These are phyloP conservation scores for Russula emetica DNA, from an alignment of 768 basidiomycete species.

Conservation along the genomic window DNA sequence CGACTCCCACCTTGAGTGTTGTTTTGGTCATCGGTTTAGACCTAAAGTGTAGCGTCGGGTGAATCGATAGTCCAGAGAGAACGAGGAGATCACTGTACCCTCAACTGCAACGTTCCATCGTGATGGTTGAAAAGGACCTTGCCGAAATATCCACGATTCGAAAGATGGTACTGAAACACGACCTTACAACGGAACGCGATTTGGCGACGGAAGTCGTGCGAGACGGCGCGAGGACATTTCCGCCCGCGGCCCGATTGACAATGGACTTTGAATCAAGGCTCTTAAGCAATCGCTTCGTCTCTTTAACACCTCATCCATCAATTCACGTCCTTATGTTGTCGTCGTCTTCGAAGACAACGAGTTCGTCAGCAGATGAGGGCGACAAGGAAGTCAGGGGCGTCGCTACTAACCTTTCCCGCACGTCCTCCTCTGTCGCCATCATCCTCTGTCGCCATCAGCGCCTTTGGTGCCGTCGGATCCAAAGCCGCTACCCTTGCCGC, in stretches of 20 bases:
- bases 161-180: constrained; percentile 77
- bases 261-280: constrained; percentile 41
- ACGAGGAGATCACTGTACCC: constrained; percentile 38
- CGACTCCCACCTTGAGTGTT: constrained; percentile 50
- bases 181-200: constrained; percentile 85
- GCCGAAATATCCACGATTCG: constrained; percentile 83
- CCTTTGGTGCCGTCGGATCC: constrained; percentile 58
- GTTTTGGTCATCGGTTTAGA: constrained; percentile 78
- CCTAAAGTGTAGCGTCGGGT: constrained; percentile 38
- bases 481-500: constrained; percentile 44
- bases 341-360: constrained; percentile 99
- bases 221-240: too few species aligned
- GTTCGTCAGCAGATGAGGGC: constrained; percentile 82
- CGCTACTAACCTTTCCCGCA: constrained; percentile 53
- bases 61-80: neutral
- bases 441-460: constrained; percentile 60
- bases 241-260: constrained; percentile 9
- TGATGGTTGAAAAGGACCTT: constrained; percentile 85
- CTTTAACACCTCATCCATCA: constrained; percentile 58
- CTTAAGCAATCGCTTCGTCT: constrained; percentile 59
- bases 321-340: constrained; percentile 85
- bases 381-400: constrained; percentile 88
- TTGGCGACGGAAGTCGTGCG: constrained; percentile 82
- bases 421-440: constrained; percentile 58
- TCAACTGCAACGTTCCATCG: constrained; percentile 57